phyloP scores from a whole-genome alignment of 495 filamentous ascomycete species.

The Neurospora pannonica region DNA sequence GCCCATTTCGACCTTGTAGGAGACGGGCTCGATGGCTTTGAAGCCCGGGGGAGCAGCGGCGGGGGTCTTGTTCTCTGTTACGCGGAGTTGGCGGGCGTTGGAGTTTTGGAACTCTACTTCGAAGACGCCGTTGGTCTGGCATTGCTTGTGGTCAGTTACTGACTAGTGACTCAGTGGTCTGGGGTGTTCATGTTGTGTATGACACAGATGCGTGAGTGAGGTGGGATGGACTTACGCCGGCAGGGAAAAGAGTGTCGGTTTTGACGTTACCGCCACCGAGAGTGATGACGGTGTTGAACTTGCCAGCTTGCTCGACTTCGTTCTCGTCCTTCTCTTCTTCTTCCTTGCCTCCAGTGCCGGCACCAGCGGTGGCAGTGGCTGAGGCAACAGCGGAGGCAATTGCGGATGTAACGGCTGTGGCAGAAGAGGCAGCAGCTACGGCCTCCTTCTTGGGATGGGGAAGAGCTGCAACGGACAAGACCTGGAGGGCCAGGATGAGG shows the following conservation, averaged over 20 bases:
- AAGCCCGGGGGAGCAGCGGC: conserved; percentile 24
- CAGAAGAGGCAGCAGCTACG: background rate
- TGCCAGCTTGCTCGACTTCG: conserved; percentile 17
- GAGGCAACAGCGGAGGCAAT: background rate
- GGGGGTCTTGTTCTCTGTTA: conserved; percentile 28
- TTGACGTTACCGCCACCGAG: conserved; percentile 20
- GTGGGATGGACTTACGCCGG: conserved; percentile 12
- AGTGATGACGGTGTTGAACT: conserved; percentile 14
- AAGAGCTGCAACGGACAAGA: conserved; percentile 14
- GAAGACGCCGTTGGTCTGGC: conserved; percentile 21
- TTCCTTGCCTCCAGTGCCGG: background rate
- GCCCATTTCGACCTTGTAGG: conserved; percentile 24
- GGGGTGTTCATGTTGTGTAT: background rate
- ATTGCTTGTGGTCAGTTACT: background rate
- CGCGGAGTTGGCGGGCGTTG: conserved; percentile 15
- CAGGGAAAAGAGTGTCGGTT: conserved; percentile 19
- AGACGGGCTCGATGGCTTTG: conserved; percentile 22
- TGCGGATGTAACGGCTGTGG: background rate
- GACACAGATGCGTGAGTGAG: background rate
- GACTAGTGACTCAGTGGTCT: background rate
- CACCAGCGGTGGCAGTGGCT: conserved; percentile 1
- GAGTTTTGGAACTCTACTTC: conserved; percentile 30
- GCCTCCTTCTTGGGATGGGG: conserved; percentile 6
- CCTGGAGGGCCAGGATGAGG: conserved; percentile 17
- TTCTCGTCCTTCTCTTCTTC: conserved; percentile 14